Evolutionary conservation across 768 basidiomycete genomes (phyloP).

Genomic region (Phanerochaete sordida): DNA sequence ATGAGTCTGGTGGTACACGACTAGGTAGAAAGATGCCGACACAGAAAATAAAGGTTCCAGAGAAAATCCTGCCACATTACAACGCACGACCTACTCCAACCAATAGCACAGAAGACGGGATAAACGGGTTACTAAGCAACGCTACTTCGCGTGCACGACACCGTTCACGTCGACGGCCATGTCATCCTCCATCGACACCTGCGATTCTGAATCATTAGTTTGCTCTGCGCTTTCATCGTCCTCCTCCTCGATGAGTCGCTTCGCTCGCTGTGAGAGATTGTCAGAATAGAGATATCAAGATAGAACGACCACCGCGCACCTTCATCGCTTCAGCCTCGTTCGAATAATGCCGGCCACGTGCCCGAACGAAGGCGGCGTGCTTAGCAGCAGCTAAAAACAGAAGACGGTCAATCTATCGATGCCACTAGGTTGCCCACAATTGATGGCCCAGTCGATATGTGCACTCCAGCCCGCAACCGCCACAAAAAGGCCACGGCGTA

Average conservation of each 20-base stretch:
- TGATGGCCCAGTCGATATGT: neutral
- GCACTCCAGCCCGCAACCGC: neutral
- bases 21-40: neutral
- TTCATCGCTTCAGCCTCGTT: constrained; percentile 95
- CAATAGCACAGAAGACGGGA: neutral
- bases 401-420: neutral
- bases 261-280: constrained; percentile 59
- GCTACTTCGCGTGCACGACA: constrained; percentile 14
- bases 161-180: constrained; percentile 19
- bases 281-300: no score
- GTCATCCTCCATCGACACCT: constrained; percentile 24
- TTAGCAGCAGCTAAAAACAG: constrained; percentile 62
- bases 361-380: constrained; percentile 77
- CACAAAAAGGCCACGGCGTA: neutral
- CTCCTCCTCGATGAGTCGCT: constrained; percentile 58
- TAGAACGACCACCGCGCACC: constrained; percentile 35
- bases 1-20: neutral
- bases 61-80: neutral
- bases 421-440: neutral
- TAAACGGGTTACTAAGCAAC: no score
- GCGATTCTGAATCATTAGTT: constrained; percentile 17
- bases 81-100: neutral
- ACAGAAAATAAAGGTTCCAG: neutral
- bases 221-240: constrained; percentile 27
- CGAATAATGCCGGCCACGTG: constrained; percentile 81